Conservation (phyloP, 306 rosid genomes). For the Corylus americana region DNA sequence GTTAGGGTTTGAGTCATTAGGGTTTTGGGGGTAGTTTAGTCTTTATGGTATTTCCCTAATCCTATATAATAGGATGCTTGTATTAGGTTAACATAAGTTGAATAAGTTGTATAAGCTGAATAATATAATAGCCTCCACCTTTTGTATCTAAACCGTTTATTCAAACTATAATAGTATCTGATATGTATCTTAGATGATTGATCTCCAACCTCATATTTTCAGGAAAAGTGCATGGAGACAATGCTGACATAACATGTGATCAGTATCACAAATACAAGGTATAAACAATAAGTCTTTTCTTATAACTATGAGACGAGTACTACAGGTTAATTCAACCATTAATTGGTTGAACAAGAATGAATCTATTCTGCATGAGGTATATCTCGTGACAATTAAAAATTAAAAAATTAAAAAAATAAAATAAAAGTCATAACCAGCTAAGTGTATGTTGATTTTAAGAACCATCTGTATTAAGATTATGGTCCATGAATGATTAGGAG, state of each 20-base stretch:
- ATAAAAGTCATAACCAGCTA: not conserved
- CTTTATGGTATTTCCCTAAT: too few species aligned
- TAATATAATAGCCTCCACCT: too few species aligned
- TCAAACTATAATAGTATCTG: not conserved
- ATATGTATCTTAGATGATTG: not conserved
- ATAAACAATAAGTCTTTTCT: not conserved
- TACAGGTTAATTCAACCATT: not conserved
- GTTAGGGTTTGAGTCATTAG: too few species aligned
- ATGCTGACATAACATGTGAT: slow-evolving; percentile 22
- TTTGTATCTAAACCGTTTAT: too few species aligned
- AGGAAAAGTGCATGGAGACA: not conserved
- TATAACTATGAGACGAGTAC: not conserved
- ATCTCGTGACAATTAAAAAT: too few species aligned
- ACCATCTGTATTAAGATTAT: not conserved
- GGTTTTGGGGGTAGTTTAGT: too few species aligned
- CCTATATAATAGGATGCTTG: too few species aligned
- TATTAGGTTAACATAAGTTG: too few species aligned
- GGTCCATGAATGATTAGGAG: not conserved
- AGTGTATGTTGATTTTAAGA: not conserved
- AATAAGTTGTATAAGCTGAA: too few species aligned
- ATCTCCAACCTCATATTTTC: not conserved
- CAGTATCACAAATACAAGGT: slow-evolving; percentile 31
- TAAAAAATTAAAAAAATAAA: too few species aligned
- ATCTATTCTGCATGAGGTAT: not conserved
- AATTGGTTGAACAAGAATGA: not conserved